Percentiles rank a stretch among this genome's conserved stretches.
These are phyloP conservation scores for Pythium sp. DNA, from an alignment of 352 stramenopile genomes.

Conservation along the genomic window DNA sequence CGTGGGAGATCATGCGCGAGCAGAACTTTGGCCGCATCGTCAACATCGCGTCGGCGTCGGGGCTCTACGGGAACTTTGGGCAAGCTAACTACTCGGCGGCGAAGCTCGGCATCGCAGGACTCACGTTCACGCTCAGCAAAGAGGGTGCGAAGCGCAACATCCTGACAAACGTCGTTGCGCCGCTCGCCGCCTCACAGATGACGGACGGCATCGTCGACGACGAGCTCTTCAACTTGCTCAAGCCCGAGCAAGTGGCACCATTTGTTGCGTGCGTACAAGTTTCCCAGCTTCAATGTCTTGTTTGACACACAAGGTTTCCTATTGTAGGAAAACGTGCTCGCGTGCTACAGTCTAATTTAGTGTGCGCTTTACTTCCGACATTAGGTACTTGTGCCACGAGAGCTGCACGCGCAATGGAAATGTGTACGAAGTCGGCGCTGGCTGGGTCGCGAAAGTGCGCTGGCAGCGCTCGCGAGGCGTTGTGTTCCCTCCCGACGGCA, in stretches of 20 bases:
- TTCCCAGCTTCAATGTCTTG: neutral
- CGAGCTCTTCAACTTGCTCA: slow-evolving; percentile 60
- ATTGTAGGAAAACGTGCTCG: neutral
- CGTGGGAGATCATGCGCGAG: slow-evolving; percentile 76
- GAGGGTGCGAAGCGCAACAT: slow-evolving; percentile 80
- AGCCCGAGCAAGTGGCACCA: slow-evolving; percentile 73
- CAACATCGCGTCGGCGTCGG: slow-evolving; percentile 77
- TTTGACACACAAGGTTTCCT: neutral
- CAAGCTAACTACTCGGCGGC: slow-evolving; percentile 87
- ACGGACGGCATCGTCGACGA: slow-evolving; percentile 73
- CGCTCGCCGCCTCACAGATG: slow-evolving; percentile 83
- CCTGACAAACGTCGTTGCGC: slow-evolving; percentile 77
- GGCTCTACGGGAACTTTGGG: slow-evolving; percentile 88
- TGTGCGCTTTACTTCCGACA: neutral
- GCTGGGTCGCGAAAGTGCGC: slow-evolving; percentile 72
- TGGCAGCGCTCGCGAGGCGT: slow-evolving; percentile 73
- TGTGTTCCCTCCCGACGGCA: slow-evolving; percentile 43
- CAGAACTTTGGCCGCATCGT: slow-evolving; percentile 86
- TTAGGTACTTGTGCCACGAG: slow-evolving; percentile 80
- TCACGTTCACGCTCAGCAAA: slow-evolving; percentile 89
- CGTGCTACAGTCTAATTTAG: neutral
- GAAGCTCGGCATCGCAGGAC: slow-evolving; percentile 92
- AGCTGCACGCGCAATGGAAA: slow-evolving; percentile 66
- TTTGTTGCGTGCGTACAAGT: slow-evolving; percentile 47
- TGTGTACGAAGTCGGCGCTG: slow-evolving; percentile 81